These are phyloP conservation scores for Neurospora sp. DNA, from an alignment of 495 filamentous ascomycete genomes.

Conservation along the genomic window DNA sequence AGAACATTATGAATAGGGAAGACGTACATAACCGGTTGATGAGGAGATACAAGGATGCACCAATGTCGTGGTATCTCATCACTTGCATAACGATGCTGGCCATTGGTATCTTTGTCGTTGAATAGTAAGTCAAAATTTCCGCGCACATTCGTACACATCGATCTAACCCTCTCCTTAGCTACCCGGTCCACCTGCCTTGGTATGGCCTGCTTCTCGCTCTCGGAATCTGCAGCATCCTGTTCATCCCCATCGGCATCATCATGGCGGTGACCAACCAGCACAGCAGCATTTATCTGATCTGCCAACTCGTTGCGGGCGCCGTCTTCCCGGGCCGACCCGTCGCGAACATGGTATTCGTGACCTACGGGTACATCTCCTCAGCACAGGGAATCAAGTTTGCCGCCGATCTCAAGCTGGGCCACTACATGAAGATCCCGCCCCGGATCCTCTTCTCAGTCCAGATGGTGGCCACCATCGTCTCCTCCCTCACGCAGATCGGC, in stretches of 20 bases:
- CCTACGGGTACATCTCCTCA: conserved; percentile 73
- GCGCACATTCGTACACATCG: not conserved
- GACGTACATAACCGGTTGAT: conserved; percentile 75
- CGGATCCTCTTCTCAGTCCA: conserved; percentile 71
- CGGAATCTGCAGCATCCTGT: conserved; percentile 59
- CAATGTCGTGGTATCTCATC: conserved; percentile 64
- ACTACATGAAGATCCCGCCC: conserved; percentile 91
- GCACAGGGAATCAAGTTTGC: conserved; percentile 82
- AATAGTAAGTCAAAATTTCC: conserved; percentile 43
- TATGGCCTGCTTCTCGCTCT: conserved; percentile 70
- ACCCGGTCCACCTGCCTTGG: conserved; percentile 65
- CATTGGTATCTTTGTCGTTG: conserved; percentile 74
- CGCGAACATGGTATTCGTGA: conserved; percentile 84
- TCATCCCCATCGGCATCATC: conserved; percentile 73
- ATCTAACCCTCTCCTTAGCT: conserved; percentile 34
- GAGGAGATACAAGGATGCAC: conserved; percentile 64
- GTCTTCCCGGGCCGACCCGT: conserved; percentile 74
- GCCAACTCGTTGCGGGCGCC: conserved; percentile 69
- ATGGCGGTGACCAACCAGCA: conserved; percentile 83
- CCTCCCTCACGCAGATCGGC: conserved; percentile 67
- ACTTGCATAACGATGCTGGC: conserved; percentile 61
- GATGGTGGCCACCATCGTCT: conserved; percentile 69
- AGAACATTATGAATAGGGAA: conserved; percentile 53
- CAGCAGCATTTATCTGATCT: conserved; percentile 69
- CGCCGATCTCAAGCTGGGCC: conserved; percentile 76